Conservation (phyloP, 495 filamentous ascomycete species). For the Aspergillus steynii region DNA sequence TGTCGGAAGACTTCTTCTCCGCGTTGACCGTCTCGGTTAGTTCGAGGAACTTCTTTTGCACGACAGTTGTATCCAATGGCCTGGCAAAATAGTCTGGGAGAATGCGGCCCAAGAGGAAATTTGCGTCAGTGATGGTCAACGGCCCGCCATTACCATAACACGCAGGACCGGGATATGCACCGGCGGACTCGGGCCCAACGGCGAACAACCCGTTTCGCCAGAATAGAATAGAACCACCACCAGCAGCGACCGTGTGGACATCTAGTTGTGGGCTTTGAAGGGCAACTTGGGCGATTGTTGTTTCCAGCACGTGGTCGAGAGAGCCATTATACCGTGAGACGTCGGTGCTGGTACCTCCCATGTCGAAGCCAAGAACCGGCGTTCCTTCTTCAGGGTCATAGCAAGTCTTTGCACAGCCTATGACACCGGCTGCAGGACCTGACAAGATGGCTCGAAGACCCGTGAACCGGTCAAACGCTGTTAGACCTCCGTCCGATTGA, state of each 20-base stretch:
- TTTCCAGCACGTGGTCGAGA: slow-evolving; percentile 97
- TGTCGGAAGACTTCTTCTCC: slow-evolving; percentile 49
- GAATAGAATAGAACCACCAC: slow-evolving; percentile 88
- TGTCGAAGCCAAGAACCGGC: slow-evolving; percentile 95
- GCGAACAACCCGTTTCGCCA: slow-evolving; percentile 93
- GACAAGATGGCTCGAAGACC: slow-evolving; percentile 60
- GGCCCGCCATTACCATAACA: slow-evolving; percentile 96
- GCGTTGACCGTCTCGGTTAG: slow-evolving; percentile 77
- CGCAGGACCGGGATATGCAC: slow-evolving; percentile 89
- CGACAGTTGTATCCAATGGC: slow-evolving; percentile 90
- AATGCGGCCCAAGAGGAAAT: slow-evolving; percentile 83
- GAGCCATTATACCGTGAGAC: slow-evolving; percentile 90
- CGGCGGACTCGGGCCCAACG: slow-evolving; percentile 92
- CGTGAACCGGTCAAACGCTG: slow-evolving; percentile 56
- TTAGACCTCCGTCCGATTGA: slow-evolving; percentile 58
- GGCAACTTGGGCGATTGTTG: slow-evolving; percentile 90
- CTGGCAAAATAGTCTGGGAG: slow-evolving; percentile 95
- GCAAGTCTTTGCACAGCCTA: slow-evolving; percentile 91
- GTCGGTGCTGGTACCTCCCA: slow-evolving; percentile 94
- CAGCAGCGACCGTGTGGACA: slow-evolving; percentile 96
- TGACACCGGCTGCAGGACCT: slow-evolving; percentile 68
- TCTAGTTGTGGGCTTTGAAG: slow-evolving; percentile 95
- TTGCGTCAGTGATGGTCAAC: slow-evolving; percentile 91
- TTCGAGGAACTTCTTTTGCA: slow-evolving; percentile 78
- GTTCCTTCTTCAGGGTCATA: slow-evolving; percentile 84